These are phyloP conservation scores for Macrocybe gigantea DNA, from an alignment of 768 basidiomycete species.

Conservation along the genomic window DNA sequence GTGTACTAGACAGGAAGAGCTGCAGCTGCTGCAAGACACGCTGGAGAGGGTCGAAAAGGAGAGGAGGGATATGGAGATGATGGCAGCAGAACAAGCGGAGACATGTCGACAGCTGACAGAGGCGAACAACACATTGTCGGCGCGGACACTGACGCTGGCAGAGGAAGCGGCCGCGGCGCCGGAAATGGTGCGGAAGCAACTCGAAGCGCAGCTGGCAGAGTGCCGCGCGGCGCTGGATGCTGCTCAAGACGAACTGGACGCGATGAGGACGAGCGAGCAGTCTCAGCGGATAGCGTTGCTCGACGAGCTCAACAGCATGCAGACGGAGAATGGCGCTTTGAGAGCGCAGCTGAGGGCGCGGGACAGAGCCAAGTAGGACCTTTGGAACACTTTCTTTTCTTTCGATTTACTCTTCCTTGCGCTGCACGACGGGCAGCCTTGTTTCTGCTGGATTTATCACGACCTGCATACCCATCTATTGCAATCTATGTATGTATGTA, in stretches of 20 bases:
- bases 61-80: constrained; percentile 64
- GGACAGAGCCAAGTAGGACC: constrained; percentile 32
- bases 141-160: constrained; percentile 64
- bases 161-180: constrained; percentile 58
- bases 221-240: constrained; percentile 54
- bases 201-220: constrained; percentile 61
- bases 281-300: constrained; percentile 77
- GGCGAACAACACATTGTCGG: constrained; percentile 73
- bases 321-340: constrained; percentile 70
- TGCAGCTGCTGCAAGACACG: constrained; percentile 50
- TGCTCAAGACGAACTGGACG: constrained; percentile 64
- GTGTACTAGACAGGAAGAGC: constrained; percentile 55
- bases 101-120: constrained; percentile 68
- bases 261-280: constrained; percentile 67
- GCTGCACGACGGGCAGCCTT: too few relatives aligned
- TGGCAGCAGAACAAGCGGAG: constrained; percentile 69
- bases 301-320: constrained; percentile 82
- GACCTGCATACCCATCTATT: not conserved
- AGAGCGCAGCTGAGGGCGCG: constrained; percentile 64
- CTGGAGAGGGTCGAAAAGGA: constrained; percentile 57
- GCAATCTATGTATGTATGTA: constrained; percentile 1
- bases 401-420: not conserved
- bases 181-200: constrained; percentile 52
- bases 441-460: not conserved
- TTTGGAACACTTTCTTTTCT: not conserved